phyloP scores from a whole-genome alignment of 2,329 filamentous ascomycete genomes.

The Calonectria pauciramosa region DNA sequence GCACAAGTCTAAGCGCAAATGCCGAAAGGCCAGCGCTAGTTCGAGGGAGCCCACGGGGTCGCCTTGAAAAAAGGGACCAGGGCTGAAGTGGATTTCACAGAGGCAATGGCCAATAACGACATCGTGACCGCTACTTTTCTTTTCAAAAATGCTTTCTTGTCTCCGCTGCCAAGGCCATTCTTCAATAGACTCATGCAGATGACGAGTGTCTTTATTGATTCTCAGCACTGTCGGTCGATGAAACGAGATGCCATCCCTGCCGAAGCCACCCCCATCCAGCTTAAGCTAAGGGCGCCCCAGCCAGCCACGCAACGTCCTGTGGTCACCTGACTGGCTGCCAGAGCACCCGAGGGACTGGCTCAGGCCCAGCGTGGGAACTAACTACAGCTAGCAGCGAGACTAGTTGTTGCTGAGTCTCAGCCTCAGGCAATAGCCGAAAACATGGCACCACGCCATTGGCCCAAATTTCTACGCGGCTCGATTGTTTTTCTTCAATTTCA shows the following conservation, averaged over 20 bases:
- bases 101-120: not conserved
- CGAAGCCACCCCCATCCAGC: not conserved
- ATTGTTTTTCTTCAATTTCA: not conserved
- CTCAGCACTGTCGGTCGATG: not conserved
- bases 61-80: not conserved
- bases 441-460: not conserved
- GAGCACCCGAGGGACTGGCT: not conserved
- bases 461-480: not conserved
- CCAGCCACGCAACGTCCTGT: not conserved
- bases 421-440: slow-evolving; percentile 1
- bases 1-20: not conserved
- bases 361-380: not conserved
- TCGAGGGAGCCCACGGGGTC: not conserved
- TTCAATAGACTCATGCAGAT: not conserved
- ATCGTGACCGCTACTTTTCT: not conserved
- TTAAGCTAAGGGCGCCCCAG: not conserved
- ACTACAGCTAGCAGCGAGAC: not conserved
- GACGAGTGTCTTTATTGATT: not conserved
- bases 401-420: not conserved
- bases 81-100: not conserved
- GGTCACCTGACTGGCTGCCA: not conserved
- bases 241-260: too few relatives aligned
- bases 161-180: not conserved
- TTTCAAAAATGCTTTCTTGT: not conserved
- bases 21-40: not conserved